Evolutionary conservation across 1,284 basidiomycete species (phyloP).

Genomic region (Erythrobasidium hasegawianum): DNA sequence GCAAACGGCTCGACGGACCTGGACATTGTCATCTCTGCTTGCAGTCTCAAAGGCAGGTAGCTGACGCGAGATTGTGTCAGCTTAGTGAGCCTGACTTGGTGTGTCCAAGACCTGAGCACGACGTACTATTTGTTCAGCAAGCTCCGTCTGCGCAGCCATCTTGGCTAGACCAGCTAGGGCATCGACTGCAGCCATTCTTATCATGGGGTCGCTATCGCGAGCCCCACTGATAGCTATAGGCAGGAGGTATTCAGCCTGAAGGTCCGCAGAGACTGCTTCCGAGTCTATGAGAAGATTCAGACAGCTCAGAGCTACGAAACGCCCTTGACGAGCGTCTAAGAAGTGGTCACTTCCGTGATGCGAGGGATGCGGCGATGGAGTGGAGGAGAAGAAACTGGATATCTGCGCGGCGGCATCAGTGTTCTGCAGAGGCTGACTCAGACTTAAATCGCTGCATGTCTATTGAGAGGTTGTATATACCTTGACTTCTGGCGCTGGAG

Average conservation of each 20-base stretch:
- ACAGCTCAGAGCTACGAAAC: slow-evolving; percentile 16
- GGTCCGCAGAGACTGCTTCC: neutral
- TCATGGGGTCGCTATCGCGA: neutral
- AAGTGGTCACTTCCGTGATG: neutral
- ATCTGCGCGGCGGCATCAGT: slow-evolving; percentile 7
- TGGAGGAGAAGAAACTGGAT: slow-evolving; percentile 25
- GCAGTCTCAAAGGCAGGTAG: neutral
- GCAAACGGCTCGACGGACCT: slow-evolving; percentile 7
- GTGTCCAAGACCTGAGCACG: too few species aligned
- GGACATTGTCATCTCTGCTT: too few species aligned
- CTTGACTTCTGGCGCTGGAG: too few species aligned
- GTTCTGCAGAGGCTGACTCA: slow-evolving; percentile 12
- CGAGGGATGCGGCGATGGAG: slow-evolving; percentile 1
- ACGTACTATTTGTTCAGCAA: slow-evolving; percentile 12
- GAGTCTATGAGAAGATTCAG: slow-evolving; percentile 14
- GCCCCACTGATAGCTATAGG: neutral
- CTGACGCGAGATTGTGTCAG: neutral
- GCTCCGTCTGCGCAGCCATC: neutral
- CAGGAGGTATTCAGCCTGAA: slow-evolving; percentile 1
- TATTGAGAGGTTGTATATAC: too few species aligned
- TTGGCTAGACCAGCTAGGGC: slow-evolving; percentile 1
- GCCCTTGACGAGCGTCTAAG: slow-evolving; percentile 16
- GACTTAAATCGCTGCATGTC: too few species aligned
- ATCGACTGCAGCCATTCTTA: slow-evolving; percentile 17
- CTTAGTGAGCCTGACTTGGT: too few species aligned